These are phyloP conservation scores for Closterium sp. DNA, from an alignment of 139 green algal genomes.

Conservation along the genomic window DNA sequence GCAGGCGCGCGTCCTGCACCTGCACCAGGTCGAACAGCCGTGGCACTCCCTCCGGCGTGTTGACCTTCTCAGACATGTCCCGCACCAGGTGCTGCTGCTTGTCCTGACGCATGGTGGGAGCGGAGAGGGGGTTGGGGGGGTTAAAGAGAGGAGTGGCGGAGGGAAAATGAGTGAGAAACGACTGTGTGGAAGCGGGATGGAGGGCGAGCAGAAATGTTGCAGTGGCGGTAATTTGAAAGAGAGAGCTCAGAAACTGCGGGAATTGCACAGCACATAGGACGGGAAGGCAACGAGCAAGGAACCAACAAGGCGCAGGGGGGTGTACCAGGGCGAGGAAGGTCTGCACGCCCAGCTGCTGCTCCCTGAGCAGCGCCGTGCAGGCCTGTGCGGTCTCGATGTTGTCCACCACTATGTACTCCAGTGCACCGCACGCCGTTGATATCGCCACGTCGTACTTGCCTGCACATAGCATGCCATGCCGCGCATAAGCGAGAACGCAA, in stretches of 20 bases:
- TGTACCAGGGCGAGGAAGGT: constrained; percentile 90
- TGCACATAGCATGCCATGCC: constrained; percentile 4
- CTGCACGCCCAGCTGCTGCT: constrained; percentile 72
- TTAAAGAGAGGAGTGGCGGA: background rate
- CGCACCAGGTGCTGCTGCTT: constrained; percentile 47
- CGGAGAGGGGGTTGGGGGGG: background rate
- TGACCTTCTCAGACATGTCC: constrained; percentile 44
- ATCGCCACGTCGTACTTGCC: constrained; percentile 89
- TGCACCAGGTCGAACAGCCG: constrained; percentile 89
- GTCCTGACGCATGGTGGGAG: constrained; percentile 27
- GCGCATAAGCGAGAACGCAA: background rate
- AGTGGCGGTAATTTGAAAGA: background rate
- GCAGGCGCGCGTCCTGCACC: constrained; percentile 56
- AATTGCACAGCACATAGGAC: background rate
- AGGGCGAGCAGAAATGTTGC: background rate
- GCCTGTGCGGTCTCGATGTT: constrained; percentile 76
- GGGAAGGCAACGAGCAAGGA: background rate
- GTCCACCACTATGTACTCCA: constrained; percentile 95
- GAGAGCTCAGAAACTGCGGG: background rate
- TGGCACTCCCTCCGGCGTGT: constrained; percentile 73
- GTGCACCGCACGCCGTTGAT: constrained; percentile 75
- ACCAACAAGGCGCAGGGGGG: background rate
- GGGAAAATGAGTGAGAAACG: background rate
- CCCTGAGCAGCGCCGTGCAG: constrained; percentile 78
- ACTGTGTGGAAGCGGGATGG: background rate